Percentiles rank a stretch among this genome's conserved stretches.
These are phyloP conservation scores for Holtermannia corniformis DNA, from an alignment of 768 basidiomycete species.

Conservation along the genomic window DNA sequence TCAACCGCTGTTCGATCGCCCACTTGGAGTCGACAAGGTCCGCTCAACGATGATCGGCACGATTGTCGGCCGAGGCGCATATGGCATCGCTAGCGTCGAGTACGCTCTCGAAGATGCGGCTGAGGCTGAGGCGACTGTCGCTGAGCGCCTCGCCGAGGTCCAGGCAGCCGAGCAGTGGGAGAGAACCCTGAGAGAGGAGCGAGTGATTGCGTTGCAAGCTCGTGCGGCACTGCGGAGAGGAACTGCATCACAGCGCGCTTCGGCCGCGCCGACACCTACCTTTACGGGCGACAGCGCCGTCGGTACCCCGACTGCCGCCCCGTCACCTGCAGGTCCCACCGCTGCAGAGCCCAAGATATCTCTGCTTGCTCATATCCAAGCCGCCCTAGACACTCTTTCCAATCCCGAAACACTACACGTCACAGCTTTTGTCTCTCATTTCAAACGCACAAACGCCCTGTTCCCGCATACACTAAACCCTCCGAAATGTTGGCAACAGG, in stretches of 20 bases:
- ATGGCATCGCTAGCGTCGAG: conserved; percentile 31
- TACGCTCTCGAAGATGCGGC: conserved; percentile 21
- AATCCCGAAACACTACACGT: conserved; percentile 16
- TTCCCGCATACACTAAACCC: conserved; percentile 60
- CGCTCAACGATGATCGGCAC: not conserved
- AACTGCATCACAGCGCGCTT: too few relatives aligned
- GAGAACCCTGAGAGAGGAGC: not conserved
- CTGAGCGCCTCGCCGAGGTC: not conserved
- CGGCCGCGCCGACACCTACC: too few relatives aligned
- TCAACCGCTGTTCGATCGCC: not conserved
- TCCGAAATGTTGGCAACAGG: conserved; percentile 60
- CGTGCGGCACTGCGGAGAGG: too few relatives aligned
- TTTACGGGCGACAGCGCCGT: too few relatives aligned
- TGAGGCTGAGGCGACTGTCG: not conserved
- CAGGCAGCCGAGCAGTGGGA: not conserved
- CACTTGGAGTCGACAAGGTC: not conserved
- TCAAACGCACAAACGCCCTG: conserved; percentile 53
- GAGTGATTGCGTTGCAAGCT: too few relatives aligned
- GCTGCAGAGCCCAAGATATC: too few relatives aligned
- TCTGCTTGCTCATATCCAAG: too few relatives aligned
- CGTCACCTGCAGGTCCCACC: too few relatives aligned
- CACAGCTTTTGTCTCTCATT: conserved; percentile 18
- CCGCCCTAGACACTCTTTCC: conserved; percentile 3
- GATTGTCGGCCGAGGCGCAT: conserved; percentile 5
- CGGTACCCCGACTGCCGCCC: too few relatives aligned